Conservation (phyloP, 192 early-diverging fungal genomes). For the Backusella tuberculispora region DNA sequence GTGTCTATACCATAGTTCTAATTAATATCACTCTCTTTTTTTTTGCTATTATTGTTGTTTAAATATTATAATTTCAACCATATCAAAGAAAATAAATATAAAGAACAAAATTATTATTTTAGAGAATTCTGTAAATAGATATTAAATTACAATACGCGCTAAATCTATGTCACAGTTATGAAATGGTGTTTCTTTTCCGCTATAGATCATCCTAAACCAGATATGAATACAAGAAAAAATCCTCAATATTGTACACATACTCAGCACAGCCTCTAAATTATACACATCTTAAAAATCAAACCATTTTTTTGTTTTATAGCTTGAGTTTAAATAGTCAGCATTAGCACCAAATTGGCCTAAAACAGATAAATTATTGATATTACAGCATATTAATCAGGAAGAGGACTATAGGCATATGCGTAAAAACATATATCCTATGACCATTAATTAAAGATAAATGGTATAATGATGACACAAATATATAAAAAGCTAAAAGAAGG, state of each 20-base stretch:
- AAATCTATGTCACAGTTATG: background rate
- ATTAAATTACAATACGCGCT: background rate
- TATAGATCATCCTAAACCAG: too few relatives aligned
- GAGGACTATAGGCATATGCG: background rate
- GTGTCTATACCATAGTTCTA: background rate
- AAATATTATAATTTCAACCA: background rate
- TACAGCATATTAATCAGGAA: background rate
- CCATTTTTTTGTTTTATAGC: background rate
- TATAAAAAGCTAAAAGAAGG: background rate
- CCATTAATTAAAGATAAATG: background rate
- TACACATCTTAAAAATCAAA: background rate
- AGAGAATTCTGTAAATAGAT: background rate
- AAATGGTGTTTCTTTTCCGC: background rate
- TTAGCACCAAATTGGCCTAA: background rate
- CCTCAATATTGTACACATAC: background rate
- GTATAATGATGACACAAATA: background rate
- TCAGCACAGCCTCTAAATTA: conserved; percentile 4
- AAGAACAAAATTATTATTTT: background rate
- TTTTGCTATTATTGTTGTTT: background rate
- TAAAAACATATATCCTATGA: too few relatives aligned
- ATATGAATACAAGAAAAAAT: background rate
- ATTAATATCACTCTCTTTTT: background rate
- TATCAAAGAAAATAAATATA: too few relatives aligned
- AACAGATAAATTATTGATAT: background rate
- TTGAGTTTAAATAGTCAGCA: background rate